phyloP scores from a whole-genome alignment of 208 protist genomes.

The Wallacemonas sp. region DNA sequence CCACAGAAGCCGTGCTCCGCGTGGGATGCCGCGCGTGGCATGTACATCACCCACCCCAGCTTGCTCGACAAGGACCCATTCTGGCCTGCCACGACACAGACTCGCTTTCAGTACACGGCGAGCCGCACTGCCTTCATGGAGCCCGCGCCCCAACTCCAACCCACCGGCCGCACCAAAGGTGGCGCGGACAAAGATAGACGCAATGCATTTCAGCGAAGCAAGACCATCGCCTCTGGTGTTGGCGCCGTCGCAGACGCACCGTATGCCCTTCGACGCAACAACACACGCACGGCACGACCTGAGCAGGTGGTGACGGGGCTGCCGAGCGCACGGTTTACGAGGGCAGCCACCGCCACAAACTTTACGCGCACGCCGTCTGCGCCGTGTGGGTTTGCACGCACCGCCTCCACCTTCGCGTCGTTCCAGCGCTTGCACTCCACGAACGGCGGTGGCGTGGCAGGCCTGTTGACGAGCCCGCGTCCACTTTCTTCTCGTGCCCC shows the following conservation, averaged over 20 bases:
- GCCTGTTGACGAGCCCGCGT: background rate
- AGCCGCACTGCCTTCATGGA: background rate
- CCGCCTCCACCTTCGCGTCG: background rate
- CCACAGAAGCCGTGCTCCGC: conserved; percentile 13
- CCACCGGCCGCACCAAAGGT: background rate
- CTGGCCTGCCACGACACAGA: too few species aligned
- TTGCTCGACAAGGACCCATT: background rate
- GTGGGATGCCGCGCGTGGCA: conserved; percentile 12
- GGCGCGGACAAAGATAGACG: background rate
- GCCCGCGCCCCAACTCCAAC: background rate
- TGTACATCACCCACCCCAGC: conserved; percentile 18
- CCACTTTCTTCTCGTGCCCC: too few species aligned
- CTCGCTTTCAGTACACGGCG: background rate
- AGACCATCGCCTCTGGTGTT: background rate
- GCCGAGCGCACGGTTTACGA: background rate
- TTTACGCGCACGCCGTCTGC: conserved; percentile 8
- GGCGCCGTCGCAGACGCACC: background rate
- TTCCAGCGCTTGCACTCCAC: conserved; percentile 8
- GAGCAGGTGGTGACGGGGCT: background rate
- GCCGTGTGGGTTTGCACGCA: conserved; percentile 7
- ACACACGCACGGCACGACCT: background rate
- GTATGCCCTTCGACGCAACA: background rate
- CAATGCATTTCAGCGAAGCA: background rate
- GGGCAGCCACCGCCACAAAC: conserved; percentile 3
- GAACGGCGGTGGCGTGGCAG: background rate